A percentile compares a stretch with the other conserved stretches of the same genome.
Evolutionary conservation across 1,284 basidiomycete genomes (phyloP).

Genomic region (Moesziomyces sp.): DNA sequence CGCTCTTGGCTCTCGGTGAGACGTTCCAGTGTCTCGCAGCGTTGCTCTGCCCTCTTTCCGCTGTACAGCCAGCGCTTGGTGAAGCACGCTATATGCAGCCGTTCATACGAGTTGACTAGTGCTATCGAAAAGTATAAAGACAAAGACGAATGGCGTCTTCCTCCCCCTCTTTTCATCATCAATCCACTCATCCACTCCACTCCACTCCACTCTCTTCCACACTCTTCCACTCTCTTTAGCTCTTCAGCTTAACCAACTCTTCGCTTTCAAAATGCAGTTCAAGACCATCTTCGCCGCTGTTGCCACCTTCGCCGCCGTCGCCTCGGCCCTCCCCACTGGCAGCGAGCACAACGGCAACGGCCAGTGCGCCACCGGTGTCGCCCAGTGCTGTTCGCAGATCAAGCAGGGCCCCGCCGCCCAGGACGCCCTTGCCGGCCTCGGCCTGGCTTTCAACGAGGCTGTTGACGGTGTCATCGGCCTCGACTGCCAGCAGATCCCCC

Average conservation of each 20-base stretch:
- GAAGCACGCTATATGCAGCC: slow-evolving; percentile 12
- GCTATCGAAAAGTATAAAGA: slow-evolving; percentile 48
- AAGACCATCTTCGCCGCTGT: slow-evolving; percentile 51
- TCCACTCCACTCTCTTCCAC: slow-evolving; percentile 35
- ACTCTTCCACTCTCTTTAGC: slow-evolving; percentile 41
- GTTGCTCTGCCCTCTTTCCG: not conserved
- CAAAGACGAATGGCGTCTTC: slow-evolving; percentile 21
- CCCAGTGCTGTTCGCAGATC: slow-evolving; percentile 50
- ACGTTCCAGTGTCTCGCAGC: too few relatives aligned
- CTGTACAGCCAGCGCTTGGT: slow-evolving; percentile 2
- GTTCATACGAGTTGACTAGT: not conserved
- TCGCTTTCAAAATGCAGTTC: slow-evolving; percentile 56
- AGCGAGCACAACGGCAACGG: slow-evolving; percentile 44
- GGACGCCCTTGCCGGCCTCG: slow-evolving; percentile 49
- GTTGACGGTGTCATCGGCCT: slow-evolving; percentile 49
- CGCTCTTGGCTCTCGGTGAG: too few relatives aligned
- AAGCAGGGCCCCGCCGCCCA: slow-evolving; percentile 45
- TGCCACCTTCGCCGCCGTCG: slow-evolving; percentile 47
- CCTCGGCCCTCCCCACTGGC: slow-evolving; percentile 32
- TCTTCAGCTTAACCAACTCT: slow-evolving; percentile 33
- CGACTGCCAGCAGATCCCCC: slow-evolving; percentile 49
- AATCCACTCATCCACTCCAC: slow-evolving; percentile 49
- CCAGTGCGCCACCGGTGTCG: slow-evolving; percentile 43
- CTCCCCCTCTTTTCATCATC: slow-evolving; percentile 50
- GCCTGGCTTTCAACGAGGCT: slow-evolving; percentile 49